Evolutionary conservation across 2,329 filamentous ascomycete species (phyloP).

Genomic region (Fusarium dimerum): DNA sequence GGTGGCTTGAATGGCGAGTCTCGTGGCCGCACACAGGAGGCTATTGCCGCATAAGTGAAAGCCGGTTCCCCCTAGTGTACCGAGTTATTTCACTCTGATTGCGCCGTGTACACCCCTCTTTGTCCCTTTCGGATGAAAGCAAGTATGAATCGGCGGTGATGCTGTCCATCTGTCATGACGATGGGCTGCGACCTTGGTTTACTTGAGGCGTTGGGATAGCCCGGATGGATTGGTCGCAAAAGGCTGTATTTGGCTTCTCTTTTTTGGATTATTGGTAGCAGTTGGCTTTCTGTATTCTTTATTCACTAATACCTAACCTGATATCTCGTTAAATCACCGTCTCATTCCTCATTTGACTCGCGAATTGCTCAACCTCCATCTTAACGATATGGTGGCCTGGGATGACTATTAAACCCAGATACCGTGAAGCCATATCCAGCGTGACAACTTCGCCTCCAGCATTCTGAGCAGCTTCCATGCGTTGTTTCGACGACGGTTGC

Average conservation of each 20-base stretch:
- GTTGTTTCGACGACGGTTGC: constrained; percentile 59
- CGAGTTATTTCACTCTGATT: background rate
- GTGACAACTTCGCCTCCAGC: constrained; percentile 48
- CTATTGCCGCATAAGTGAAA: constrained; percentile 44
- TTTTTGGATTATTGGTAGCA: constrained; percentile 6
- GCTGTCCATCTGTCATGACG: constrained; percentile 17
- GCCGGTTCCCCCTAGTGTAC: constrained; percentile 2
- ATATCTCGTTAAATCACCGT: constrained; percentile 12
- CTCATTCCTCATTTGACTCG: constrained; percentile 48
- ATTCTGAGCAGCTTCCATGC: constrained; percentile 39
- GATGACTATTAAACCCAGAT: constrained; percentile 85
- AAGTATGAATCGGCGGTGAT: constrained; percentile 1
- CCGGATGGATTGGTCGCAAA: constrained; percentile 22
- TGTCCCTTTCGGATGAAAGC: background rate
- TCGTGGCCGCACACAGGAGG: constrained; percentile 56
- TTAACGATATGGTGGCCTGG: constrained; percentile 83
- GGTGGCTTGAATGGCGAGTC: constrained; percentile 56
- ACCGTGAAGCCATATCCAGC: constrained; percentile 79
- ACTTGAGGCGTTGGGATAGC: constrained; percentile 30
- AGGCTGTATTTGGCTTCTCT: constrained; percentile 25
- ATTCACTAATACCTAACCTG: constrained; percentile 29
- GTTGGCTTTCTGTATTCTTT: constrained; percentile 29
- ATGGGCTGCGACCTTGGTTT: constrained; percentile 23
- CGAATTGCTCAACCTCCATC: constrained; percentile 83
- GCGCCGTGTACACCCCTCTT: background rate